Conservation (phyloP, 2,329 filamentous ascomycete species). For the Diaporthe ilicicola region DNA sequence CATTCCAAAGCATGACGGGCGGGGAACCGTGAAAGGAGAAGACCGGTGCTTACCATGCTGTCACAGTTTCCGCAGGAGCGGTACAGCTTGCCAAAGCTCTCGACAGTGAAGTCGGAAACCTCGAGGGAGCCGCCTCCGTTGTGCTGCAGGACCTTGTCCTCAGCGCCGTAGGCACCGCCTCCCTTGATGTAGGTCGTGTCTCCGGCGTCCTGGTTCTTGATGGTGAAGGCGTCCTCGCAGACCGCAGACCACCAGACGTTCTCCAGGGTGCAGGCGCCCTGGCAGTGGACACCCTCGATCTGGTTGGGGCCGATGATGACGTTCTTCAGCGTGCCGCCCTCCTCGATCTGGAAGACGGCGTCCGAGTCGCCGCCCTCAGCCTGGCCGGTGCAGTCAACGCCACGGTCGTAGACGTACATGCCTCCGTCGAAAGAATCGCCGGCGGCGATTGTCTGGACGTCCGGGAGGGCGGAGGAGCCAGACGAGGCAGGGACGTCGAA, state of each 20-base stretch:
- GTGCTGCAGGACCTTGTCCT: constrained; percentile 49
- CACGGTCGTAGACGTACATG: constrained; percentile 25
- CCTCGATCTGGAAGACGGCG: constrained; percentile 59
- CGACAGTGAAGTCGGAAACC: constrained; percentile 51
- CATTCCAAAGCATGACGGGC: too few relatives aligned
- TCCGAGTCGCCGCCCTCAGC: constrained; percentile 40
- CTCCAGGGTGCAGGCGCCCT: constrained; percentile 54
- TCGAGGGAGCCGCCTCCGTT: constrained; percentile 46
- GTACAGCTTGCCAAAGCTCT: constrained; percentile 55
- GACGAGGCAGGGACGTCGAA: constrained; percentile 14
- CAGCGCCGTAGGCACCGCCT: constrained; percentile 46
- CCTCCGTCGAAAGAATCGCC: constrained; percentile 18
- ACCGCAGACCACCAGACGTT: constrained; percentile 45
- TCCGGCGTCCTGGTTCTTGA: constrained; percentile 43
- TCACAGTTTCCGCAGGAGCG: constrained; percentile 58
- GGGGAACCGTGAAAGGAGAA: too few relatives aligned
- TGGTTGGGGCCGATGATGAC: constrained; percentile 60
- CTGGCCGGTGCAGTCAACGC: constrained; percentile 29
- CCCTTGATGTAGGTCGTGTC: constrained; percentile 48
- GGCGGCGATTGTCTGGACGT: constrained; percentile 5
- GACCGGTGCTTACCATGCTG: too few relatives aligned
- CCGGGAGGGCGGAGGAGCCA: constrained; percentile 4
- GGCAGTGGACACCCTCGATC: constrained; percentile 58
- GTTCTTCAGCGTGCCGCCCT: constrained; percentile 58
- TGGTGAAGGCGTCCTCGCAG: constrained; percentile 47